These are phyloP conservation scores for Rusavskia elegans DNA, from an alignment of 495 filamentous ascomycete species.

Conservation along the genomic window DNA sequence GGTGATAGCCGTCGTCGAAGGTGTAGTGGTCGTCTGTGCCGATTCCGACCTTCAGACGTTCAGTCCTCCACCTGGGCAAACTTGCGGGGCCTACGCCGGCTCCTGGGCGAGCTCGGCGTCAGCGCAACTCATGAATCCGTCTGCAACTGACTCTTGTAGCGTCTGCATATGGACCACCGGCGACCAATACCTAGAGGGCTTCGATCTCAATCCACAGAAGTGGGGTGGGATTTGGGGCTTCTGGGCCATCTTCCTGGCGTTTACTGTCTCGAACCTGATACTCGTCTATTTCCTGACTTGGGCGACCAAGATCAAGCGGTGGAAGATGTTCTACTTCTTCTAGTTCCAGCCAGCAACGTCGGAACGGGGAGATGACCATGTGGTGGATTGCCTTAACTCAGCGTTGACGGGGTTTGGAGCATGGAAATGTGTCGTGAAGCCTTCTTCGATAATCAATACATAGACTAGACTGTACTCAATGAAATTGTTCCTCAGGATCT, in stretches of 20 bases:
- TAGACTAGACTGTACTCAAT: no score
- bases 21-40: conserved; percentile 40
- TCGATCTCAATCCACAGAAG: background rate
- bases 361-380: background rate
- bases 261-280: background rate
- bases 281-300: background rate
- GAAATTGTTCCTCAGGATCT: no score
- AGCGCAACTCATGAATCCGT: conserved; percentile 38
- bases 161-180: background rate
- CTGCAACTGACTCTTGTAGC: conserved; percentile 19
- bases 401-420: background rate
- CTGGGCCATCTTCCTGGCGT: background rate
- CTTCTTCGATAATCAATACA: no score
- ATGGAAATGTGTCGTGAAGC: no score
- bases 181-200: background rate
- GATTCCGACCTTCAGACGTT: conserved; percentile 42
- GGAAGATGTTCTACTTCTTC: background rate
- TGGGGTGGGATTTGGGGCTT: background rate
- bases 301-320: background rate
- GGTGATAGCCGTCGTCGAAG: conserved; percentile 43
- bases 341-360: background rate
- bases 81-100: conserved; percentile 41
- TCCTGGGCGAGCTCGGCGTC: conserved; percentile 28
- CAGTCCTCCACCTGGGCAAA: conserved; percentile 32
- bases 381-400: background rate